phyloP scores from a whole-genome alignment of 495 filamentous ascomycete genomes.

The Penicillium bovifimosum region DNA sequence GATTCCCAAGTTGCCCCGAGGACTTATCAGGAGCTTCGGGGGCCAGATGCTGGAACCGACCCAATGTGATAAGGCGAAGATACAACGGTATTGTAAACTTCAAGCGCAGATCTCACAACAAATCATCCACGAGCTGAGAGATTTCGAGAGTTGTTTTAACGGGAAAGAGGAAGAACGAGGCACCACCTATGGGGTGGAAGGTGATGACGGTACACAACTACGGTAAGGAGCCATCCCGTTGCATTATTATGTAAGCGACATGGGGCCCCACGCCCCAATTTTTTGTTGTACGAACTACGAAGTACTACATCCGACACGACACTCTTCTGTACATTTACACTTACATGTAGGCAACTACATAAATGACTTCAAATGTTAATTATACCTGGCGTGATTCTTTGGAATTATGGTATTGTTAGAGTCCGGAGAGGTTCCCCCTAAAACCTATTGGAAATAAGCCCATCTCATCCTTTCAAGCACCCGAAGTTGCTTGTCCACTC shows the following conservation, averaged over 20 bases:
- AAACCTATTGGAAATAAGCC: conserved; percentile 76
- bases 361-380: too few relatives aligned
- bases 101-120: neutral
- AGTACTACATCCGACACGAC: too few relatives aligned
- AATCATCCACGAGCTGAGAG: neutral
- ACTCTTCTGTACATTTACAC: neutral
- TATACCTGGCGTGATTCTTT: too few relatives aligned
- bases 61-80: neutral
- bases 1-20: neutral
- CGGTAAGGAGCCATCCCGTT: neutral
- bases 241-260: conserved; percentile 24
- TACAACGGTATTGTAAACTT: neutral
- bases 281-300: too few relatives aligned
- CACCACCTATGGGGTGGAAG: conserved; percentile 19
- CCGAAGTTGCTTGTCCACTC: conserved; percentile 65
- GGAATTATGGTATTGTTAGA: too few relatives aligned
- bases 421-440: neutral
- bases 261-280: neutral
- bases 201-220: conserved; percentile 19
- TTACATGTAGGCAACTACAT: neutral
- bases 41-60: conserved; percentile 1
- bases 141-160: neutral
- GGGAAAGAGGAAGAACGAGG: conserved; percentile 8
- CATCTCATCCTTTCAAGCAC: conserved; percentile 79
- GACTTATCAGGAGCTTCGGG: conserved; percentile 21